Percentiles rank a stretch among this genome's conserved stretches.
phyloP scores from a whole-genome alignment of 805 yeast species.

The Metschnikowia santaceciliae region DNA sequence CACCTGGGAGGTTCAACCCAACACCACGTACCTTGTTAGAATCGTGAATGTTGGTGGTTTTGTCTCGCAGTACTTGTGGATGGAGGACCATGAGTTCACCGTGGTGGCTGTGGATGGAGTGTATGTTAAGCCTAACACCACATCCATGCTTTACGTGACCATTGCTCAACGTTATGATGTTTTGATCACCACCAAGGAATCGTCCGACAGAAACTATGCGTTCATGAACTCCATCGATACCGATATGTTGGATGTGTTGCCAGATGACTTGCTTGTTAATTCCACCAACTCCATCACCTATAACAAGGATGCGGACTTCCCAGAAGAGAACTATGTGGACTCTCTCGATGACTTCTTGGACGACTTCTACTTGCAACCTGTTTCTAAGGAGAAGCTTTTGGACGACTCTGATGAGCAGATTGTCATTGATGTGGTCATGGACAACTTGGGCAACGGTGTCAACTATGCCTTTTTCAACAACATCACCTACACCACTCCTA shows the following conservation, averaged over 20 bases:
- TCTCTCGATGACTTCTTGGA: slow-evolving; percentile 44
- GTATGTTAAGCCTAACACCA: slow-evolving; percentile 68
- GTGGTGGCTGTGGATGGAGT: slow-evolving; percentile 93
- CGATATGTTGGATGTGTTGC: slow-evolving; percentile 75
- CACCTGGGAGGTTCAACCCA: slow-evolving; percentile 78
- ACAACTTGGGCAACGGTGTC: slow-evolving; percentile 78
- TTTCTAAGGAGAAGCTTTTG: slow-evolving; percentile 35
- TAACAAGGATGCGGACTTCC: slow-evolving; percentile 36
- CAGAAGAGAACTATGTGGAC: slow-evolving; percentile 39
- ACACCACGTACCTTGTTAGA: slow-evolving; percentile 78
- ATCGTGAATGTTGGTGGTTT: slow-evolving; percentile 87
- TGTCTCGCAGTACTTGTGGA: slow-evolving; percentile 81
- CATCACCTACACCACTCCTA: slow-evolving; percentile 71
- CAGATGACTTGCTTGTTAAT: slow-evolving; percentile 62
- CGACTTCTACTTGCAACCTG: slow-evolving; percentile 34
- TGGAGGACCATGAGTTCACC: slow-evolving; percentile 83
- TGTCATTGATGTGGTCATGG: slow-evolving; percentile 75
- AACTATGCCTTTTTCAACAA: slow-evolving; percentile 97
- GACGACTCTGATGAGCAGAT: slow-evolving; percentile 69
- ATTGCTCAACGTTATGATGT: slow-evolving; percentile 92
- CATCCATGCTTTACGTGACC: slow-evolving; percentile 71
- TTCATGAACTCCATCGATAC: slow-evolving; percentile 79
- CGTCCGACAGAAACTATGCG: slow-evolving; percentile 63
- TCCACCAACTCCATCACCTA: slow-evolving; percentile 73
- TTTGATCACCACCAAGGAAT: slow-evolving; percentile 66